Conservation (phyloP, 2,329 filamentous ascomycete genomes). For the Arthrinium phaeospermum region DNA sequence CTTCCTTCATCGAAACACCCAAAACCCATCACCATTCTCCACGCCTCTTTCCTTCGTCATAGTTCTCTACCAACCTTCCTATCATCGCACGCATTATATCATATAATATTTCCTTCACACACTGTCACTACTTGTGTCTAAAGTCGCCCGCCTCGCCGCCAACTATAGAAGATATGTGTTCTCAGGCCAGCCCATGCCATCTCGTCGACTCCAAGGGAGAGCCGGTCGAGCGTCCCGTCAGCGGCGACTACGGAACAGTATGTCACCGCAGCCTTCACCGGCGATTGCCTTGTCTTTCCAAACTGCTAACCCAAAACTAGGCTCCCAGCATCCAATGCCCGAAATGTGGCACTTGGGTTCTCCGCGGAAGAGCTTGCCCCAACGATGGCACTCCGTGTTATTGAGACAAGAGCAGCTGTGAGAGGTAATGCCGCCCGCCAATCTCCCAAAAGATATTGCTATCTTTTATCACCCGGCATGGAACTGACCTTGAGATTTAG, state of each 20-base stretch:
- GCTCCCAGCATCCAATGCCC: conserved; percentile 19
- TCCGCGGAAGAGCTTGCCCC: conserved; percentile 19
- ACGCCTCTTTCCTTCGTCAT: conserved; percentile 2
- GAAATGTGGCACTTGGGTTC: conserved; percentile 19
- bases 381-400: conserved; percentile 4
- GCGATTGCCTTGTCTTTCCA: background rate
- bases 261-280: background rate
- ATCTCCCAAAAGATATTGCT: background rate
- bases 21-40: background rate
- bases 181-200: background rate
- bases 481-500: background rate
- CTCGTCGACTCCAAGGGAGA: conserved; percentile 8
- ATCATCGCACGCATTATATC: background rate
- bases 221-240: background rate
- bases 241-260: conserved; percentile 16
- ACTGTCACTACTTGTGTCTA: background rate
- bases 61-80: background rate
- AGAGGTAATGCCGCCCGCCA: background rate
- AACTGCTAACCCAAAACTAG: background rate
- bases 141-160: background rate
- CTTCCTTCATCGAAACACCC: background rate
- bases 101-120: background rate
- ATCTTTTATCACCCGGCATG: background rate
- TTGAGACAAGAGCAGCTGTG: background rate
- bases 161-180: conserved; percentile 1